Evolutionary conservation across 371 early-diverging fungal species (phyloP).

Genomic region (Lichtheimia ornata): DNA sequence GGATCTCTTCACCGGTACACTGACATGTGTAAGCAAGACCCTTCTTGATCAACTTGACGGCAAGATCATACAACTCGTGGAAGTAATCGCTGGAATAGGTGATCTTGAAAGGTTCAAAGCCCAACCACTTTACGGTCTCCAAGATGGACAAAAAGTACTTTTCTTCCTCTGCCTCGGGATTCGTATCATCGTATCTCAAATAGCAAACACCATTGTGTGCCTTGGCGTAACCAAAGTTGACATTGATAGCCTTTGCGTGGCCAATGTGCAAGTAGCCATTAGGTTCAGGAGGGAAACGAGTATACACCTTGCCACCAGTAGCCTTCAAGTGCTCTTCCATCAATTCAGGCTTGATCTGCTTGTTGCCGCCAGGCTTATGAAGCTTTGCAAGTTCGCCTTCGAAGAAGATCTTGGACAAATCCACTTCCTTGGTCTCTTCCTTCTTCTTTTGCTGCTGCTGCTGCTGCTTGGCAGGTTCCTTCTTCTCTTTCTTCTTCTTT

Average conservation of each 20-base stretch:
- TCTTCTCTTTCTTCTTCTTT: slow-evolving; percentile 67
- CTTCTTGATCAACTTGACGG: slow-evolving; percentile 85
- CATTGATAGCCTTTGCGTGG: slow-evolving; percentile 99
- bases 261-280: slow-evolving; percentile 99
- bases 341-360: slow-evolving; percentile 91
- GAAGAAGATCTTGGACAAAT: slow-evolving; percentile 66
- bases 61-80: slow-evolving; percentile 91
- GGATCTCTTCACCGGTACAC: slow-evolving; percentile 94
- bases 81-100: slow-evolving; percentile 99
- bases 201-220: slow-evolving; percentile 93
- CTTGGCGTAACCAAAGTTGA: slow-evolving; percentile 98
- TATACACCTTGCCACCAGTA: slow-evolving; percentile 94
- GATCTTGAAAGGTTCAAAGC: slow-evolving; percentile 93
- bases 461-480: slow-evolving; percentile 30
- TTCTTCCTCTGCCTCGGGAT: slow-evolving; percentile 98
- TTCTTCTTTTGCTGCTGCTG: slow-evolving; percentile 30
- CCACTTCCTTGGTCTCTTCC: slow-evolving; percentile 34
- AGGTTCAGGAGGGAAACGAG: slow-evolving; percentile 99
- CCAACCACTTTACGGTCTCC: slow-evolving; percentile 97
- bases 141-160: slow-evolving; percentile 95
- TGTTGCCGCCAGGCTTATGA: slow-evolving; percentile 98
- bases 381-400: slow-evolving; percentile 92
- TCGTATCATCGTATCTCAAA: slow-evolving; percentile 99
- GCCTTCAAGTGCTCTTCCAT: slow-evolving; percentile 92
- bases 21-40: slow-evolving; percentile 99